Percentiles rank a stretch among this genome's conserved stretches.
These are phyloP conservation scores for Xerocomus minutiporus DNA, from an alignment of 1,284 basidiomycete species.

Conservation along the genomic window DNA sequence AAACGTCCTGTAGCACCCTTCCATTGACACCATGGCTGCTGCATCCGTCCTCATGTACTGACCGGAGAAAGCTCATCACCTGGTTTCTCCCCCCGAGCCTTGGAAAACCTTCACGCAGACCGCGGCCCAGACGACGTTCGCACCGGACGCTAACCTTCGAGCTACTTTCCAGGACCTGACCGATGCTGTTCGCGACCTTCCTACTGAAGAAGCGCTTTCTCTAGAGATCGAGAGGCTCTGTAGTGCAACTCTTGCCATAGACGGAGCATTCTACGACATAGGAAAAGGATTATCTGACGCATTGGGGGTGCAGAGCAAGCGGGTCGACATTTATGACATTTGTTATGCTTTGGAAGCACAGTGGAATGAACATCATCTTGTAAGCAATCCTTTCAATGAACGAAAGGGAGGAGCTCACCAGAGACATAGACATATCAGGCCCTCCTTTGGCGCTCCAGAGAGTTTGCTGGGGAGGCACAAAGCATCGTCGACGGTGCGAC, in stretches of 20 bases:
- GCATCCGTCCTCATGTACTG: conserved; percentile 1
- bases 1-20: not conserved
- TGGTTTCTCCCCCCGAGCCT: not conserved
- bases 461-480: conserved; percentile 21
- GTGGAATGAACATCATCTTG: conserved; percentile 19
- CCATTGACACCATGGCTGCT: conserved; percentile 11
- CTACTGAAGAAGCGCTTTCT: conserved; percentile 12
- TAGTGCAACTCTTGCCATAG: conserved; percentile 15
- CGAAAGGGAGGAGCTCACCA: not conserved
- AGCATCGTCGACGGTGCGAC: conserved; percentile 16
- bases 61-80: not conserved
- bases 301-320: conserved; percentile 9
- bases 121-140: not conserved
- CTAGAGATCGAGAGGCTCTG: conserved; percentile 17
- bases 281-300: conserved; percentile 6
- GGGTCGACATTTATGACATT: conserved; percentile 9
- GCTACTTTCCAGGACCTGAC: conserved; percentile 1
- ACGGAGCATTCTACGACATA: conserved; percentile 15
- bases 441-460: conserved; percentile 22
- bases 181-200: conserved; percentile 6
- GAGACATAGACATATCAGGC: conserved; percentile 11
- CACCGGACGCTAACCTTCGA: not conserved
- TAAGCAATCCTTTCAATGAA: not conserved
- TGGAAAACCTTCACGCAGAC: not conserved
- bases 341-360: conserved; percentile 12